Evolutionary conservation across 2,329 filamentous ascomycete species (phyloP).

Genomic region (Myotisia sp.): DNA sequence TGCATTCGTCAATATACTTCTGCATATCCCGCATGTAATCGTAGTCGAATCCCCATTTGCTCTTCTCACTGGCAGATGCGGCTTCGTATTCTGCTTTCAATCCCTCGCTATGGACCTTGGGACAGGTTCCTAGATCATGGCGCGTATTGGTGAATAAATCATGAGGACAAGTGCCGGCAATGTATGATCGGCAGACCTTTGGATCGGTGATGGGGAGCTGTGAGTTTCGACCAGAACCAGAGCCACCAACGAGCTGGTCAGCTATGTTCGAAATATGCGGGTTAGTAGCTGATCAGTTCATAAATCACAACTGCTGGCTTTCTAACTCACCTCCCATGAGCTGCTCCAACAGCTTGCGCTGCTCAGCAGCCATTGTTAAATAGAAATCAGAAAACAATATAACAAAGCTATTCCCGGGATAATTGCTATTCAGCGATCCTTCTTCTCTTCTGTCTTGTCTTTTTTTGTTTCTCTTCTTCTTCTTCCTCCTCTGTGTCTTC

Average conservation of each 20-base stretch:
- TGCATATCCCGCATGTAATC: slow-evolving; percentile 94
- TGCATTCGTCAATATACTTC: slow-evolving; percentile 94
- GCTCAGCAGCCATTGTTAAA: slow-evolving; percentile 97
- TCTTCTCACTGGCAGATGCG: slow-evolving; percentile 55
- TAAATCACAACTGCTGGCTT: too few species aligned
- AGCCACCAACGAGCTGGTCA: slow-evolving; percentile 64
- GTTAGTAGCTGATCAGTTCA: too few species aligned
- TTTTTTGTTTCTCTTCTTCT: too few species aligned
- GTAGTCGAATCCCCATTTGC: slow-evolving; percentile 79
- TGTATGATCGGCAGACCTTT: slow-evolving; percentile 88
- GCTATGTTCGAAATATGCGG: slow-evolving; percentile 17
- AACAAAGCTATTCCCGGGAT: too few species aligned
- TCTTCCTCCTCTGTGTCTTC: too few species aligned
- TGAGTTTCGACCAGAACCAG: slow-evolving; percentile 56
- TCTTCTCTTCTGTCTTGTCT: too few species aligned
- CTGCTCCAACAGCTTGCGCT: slow-evolving; percentile 97
- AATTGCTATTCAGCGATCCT: too few species aligned
- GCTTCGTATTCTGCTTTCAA: slow-evolving; percentile 79
- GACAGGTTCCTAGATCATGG: slow-evolving; percentile 83
- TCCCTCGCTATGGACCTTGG: slow-evolving; percentile 74
- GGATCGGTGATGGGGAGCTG: slow-evolving; percentile 80
- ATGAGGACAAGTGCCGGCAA: slow-evolving; percentile 88
- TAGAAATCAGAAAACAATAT: too few species aligned
- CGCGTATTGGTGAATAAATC: slow-evolving; percentile 99
- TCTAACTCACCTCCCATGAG: slow-evolving; percentile 47